Evolutionary conservation across 495 filamentous ascomycete genomes (phyloP).

Genomic region (Aspergillus leporis): DNA sequence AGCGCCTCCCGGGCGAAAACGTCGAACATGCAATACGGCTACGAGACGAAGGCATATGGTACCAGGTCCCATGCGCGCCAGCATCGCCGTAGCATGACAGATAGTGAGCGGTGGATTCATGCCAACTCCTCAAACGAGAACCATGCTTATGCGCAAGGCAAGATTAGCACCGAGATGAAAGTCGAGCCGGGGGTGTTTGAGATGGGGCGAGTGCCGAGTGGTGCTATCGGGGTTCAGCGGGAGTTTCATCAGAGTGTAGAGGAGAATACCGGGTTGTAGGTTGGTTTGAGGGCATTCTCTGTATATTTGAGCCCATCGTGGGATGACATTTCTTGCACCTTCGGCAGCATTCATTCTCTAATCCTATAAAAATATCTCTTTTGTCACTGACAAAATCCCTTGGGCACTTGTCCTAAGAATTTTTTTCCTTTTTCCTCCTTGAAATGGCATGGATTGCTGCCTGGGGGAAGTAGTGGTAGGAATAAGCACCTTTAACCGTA

Average conservation of each 20-base stretch:
- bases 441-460: too few relatives aligned
- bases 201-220: neutral
- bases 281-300: too few relatives aligned
- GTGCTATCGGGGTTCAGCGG: slow-evolving; percentile 7
- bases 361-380: too few relatives aligned
- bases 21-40: slow-evolving; percentile 2
- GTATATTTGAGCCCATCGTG: neutral
- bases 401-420: too few relatives aligned
- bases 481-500: neutral
- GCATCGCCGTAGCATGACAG: neutral
- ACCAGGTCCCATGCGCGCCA: neutral
- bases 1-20: slow-evolving; percentile 2
- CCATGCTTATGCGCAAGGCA: neutral
- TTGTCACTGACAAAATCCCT: too few relatives aligned
- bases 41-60: slow-evolving; percentile 1
- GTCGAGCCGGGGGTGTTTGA: neutral
- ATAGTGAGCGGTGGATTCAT: slow-evolving; percentile 9
- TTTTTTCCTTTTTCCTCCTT: too few relatives aligned
- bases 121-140: neutral
- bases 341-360: neutral
- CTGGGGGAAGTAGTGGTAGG: neutral
- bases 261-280: neutral
- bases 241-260: slow-evolving; percentile 6
- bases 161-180: neutral
- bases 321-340: too few relatives aligned